These are phyloP conservation scores for Aspergillus felis DNA, from an alignment of 2,329 filamentous ascomycete species.

Conservation along the genomic window DNA sequence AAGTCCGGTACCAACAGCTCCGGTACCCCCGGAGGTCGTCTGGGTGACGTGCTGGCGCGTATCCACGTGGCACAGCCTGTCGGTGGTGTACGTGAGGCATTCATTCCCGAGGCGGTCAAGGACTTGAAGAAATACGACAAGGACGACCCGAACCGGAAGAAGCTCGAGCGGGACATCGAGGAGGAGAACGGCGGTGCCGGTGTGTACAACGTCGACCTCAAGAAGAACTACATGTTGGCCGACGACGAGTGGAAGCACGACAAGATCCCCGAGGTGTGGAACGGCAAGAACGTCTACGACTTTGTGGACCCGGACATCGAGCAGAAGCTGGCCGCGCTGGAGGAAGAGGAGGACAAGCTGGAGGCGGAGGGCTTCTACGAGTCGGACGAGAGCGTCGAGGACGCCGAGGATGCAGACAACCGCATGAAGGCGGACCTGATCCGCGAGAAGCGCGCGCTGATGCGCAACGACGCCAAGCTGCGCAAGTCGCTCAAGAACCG, in stretches of 20 bases:
- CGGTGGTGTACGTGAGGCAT: constrained; percentile 75
- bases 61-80: constrained; percentile 97
- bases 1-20: constrained; percentile 78
- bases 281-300: constrained; percentile 97
- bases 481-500: constrained; percentile 97
- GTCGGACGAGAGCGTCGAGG: constrained; percentile 75
- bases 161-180: constrained; percentile 80
- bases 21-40: constrained; percentile 71
- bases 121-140: constrained; percentile 84
- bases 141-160: constrained; percentile 75
- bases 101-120: constrained; percentile 82
- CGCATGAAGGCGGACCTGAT: constrained; percentile 91
- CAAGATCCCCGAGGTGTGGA: constrained; percentile 86
- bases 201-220: constrained; percentile 91
- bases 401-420: constrained; percentile 82
- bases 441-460: constrained; percentile 86
- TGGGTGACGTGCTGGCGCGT: constrained; percentile 85
- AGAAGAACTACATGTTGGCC: constrained; percentile 81
- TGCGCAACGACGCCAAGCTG: constrained; percentile 92
- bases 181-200: constrained; percentile 90
- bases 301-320: constrained; percentile 97
- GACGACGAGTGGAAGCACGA: constrained; percentile 95
- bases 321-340: constrained; percentile 80
- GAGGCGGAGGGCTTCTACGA: constrained; percentile 93
- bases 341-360: constrained; percentile 91